Evolutionary conservation across 441 rosid genomes (phyloP).

Genomic region (Kokia cookei): DNA sequence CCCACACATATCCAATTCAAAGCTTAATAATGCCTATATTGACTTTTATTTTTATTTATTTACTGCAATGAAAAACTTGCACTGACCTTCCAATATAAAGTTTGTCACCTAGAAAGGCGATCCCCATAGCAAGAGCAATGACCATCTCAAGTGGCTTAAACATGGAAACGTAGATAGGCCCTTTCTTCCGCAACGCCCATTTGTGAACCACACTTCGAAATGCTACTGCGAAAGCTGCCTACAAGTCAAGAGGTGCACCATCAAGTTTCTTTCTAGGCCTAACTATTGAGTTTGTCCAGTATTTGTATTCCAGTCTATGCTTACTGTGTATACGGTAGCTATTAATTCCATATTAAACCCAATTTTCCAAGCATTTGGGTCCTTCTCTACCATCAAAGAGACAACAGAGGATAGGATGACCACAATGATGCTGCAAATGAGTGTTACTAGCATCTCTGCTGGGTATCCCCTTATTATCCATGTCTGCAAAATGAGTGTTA

Average conservation of each 20-base stretch:
- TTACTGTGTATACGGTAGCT: conserved; percentile 3
- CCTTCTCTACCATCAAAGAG: conserved; percentile 26
- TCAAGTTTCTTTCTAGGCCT: not conserved
- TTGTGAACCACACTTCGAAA: conserved; percentile 8
- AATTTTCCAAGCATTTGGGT: conserved; percentile 36
- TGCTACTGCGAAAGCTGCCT: conserved; percentile 17
- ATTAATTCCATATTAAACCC: conserved; percentile 25
- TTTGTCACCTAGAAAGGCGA: conserved; percentile 22
- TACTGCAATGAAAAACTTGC: not conserved
- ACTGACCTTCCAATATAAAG: conserved; percentile 35
- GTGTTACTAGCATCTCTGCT: conserved; percentile 24
- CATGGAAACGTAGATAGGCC: conserved; percentile 36
- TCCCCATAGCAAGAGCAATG: conserved; percentile 21
- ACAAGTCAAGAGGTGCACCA: not conserved
- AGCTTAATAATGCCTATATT: not conserved
- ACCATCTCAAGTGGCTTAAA: conserved; percentile 41
- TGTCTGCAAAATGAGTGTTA: conserved; percentile 20
- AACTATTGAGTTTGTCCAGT: not conserved
- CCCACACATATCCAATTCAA: not conserved
- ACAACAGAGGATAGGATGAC: conserved; percentile 25
- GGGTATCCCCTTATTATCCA: conserved; percentile 36
- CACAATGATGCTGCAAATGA: conserved; percentile 11
- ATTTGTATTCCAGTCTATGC: not conserved
- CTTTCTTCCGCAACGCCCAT: conserved; percentile 25
- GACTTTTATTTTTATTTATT: not conserved